Evolutionary conservation across 371 early-diverging fungal species (phyloP).

Genomic region (Lichtheimia hyalospora): DNA sequence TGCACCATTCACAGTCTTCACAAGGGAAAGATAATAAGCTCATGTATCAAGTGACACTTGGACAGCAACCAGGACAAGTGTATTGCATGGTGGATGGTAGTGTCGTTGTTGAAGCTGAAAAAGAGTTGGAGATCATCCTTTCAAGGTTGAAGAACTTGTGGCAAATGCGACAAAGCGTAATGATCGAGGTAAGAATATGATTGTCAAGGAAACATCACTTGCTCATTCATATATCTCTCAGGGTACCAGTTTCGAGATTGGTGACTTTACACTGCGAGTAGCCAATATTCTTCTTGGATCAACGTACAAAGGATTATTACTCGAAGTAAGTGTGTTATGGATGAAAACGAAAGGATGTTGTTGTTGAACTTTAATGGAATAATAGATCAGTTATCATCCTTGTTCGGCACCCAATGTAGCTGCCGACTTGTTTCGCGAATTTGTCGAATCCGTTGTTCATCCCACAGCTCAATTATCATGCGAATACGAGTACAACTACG

Average conservation of each 20-base stretch:
- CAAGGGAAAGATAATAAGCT: constrained; percentile 35
- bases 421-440: constrained; percentile 37
- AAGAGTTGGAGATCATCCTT: constrained; percentile 46
- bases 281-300: constrained; percentile 52
- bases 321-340: constrained; percentile 33
- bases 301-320: constrained; percentile 46
- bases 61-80: constrained; percentile 45
- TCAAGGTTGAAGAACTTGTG: constrained; percentile 51
- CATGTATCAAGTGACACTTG: constrained; percentile 46
- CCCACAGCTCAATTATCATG: constrained; percentile 45
- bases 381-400: constrained; percentile 49
- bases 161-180: constrained; percentile 46
- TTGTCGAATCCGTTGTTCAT: constrained; percentile 46
- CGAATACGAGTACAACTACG: constrained; percentile 51
- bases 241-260: constrained; percentile 54
- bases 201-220: background rate
- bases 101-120: constrained; percentile 53
- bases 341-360: background rate
- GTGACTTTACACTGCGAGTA: constrained; percentile 51
- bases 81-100: constrained; percentile 59
- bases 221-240: constrained; percentile 4
- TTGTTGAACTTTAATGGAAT: background rate
- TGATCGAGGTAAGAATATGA: constrained; percentile 34
- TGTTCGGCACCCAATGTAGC: constrained; percentile 45
- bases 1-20: constrained; percentile 15